phyloP scores from a whole-genome alignment of 805 yeast genomes.

The Tetrapisispora pingtungensis region DNA sequence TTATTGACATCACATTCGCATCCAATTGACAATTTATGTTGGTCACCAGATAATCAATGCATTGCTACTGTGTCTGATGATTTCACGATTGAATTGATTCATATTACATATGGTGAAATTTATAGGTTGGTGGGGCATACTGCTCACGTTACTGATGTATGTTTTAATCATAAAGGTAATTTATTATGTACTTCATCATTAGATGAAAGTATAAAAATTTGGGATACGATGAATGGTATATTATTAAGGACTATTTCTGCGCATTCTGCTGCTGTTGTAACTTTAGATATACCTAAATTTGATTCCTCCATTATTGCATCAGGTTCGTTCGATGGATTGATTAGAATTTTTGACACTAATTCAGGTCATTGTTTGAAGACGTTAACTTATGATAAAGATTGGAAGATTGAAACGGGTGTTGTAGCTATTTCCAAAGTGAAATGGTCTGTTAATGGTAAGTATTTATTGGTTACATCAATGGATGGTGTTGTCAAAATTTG shows the following conservation, averaged over 20 bases:
- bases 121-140: conserved; percentile 64
- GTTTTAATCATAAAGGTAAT: conserved; percentile 66
- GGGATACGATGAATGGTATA: conserved; percentile 67
- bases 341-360: conserved; percentile 76
- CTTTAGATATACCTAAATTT: conserved; percentile 64
- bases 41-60: conserved; percentile 64
- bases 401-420: conserved; percentile 45
- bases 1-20: conserved; percentile 32
- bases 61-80: conserved; percentile 86
- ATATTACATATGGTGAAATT: conserved; percentile 36
- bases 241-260: conserved; percentile 77
- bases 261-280: conserved; percentile 81
- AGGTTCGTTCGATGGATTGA: conserved; percentile 85
- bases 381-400: conserved; percentile 66
- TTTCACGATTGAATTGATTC: conserved; percentile 66
- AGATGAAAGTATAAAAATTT: conserved; percentile 82
- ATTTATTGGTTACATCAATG: conserved; percentile 62
- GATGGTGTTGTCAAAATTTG: conserved; percentile 75
- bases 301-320: conserved; percentile 71
- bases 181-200: conserved; percentile 72
- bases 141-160: conserved; percentile 66
- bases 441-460: conserved; percentile 74
- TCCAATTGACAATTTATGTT: conserved; percentile 67
- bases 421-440: conserved; percentile 64
- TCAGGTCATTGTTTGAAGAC: conserved; percentile 91